These are phyloP conservation scores for Hymenoscyphus scutula DNA, from an alignment of 2,329 filamentous ascomycete genomes.

Conservation along the genomic window DNA sequence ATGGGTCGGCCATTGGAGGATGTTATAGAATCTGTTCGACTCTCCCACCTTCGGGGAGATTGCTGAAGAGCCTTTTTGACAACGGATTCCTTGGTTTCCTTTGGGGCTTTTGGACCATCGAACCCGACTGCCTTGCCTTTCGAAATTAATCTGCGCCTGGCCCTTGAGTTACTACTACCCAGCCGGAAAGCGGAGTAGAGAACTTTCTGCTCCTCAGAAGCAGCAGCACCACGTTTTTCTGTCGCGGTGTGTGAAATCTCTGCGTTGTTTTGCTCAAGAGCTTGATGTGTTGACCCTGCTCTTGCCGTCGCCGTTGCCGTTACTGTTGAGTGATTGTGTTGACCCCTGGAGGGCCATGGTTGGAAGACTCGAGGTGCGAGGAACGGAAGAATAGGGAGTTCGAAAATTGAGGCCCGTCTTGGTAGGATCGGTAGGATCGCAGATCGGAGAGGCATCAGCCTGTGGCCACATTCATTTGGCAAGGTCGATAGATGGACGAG, in stretches of 20 bases:
- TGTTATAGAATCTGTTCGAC: not conserved
- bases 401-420: slow-evolving; percentile 16
- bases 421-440: slow-evolving; percentile 20
- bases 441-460: slow-evolving; percentile 35
- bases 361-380: slow-evolving; percentile 36
- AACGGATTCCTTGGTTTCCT: not conserved
- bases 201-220: not conserved
- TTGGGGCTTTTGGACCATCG: not conserved
- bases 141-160: not conserved
- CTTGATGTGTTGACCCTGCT: not conserved
- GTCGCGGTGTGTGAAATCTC: not conserved
- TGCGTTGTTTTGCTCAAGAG: not conserved
- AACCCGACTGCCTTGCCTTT: not conserved
- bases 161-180: not conserved
- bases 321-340: slow-evolving; percentile 13
- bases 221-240: not conserved
- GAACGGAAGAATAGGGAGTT: slow-evolving; percentile 36
- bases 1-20: not conserved
- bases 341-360: slow-evolving; percentile 32
- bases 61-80: not conserved
- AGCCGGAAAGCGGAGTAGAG: not conserved
- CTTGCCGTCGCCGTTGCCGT: not conserved
- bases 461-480: not conserved
- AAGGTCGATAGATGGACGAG: not conserved
- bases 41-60: not conserved